A percentile compares a stretch with the other conserved stretches of the same genome.
Evolutionary conservation across 768 basidiomycete species (phyloP).

Genomic region (Serendipita indica): DNA sequence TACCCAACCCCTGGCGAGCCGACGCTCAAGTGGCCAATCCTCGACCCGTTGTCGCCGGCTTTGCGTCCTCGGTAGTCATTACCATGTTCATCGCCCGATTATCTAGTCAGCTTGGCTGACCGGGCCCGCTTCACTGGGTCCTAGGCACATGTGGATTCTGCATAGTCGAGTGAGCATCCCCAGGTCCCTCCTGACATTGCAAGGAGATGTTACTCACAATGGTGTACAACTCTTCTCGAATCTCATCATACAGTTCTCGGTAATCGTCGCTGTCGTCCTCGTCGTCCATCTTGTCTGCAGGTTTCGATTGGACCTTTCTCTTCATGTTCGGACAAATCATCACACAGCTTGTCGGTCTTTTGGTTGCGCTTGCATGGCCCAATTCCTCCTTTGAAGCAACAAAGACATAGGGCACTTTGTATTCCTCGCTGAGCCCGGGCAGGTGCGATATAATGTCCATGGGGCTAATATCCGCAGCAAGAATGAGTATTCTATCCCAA

Average conservation of each 20-base stretch:
- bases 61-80: too few species aligned
- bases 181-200: neutral
- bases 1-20: neutral
- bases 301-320: conserved; percentile 40
- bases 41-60: too few species aligned
- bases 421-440: conserved; percentile 88
- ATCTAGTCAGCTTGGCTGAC: too few species aligned
- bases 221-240: conserved; percentile 69
- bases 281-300: conserved; percentile 28
- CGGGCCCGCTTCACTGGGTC: neutral
- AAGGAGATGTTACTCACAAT: conserved; percentile 24
- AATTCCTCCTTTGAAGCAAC: conserved; percentile 89
- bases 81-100: too few species aligned
- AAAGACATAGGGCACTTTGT: conserved; percentile 78
- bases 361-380: conserved; percentile 88
- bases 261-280: conserved; percentile 72
- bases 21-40: neutral
- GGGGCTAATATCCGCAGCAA: conserved; percentile 95
- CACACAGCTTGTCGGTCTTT: conserved; percentile 95
- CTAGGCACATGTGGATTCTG: conserved; percentile 3
- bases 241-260: conserved; percentile 73
- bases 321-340: conserved; percentile 80
- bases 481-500: conserved; percentile 53
- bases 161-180: neutral
- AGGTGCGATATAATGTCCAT: conserved; percentile 98